Evolutionary conservation across 148 eudicot genomes (phyloP).

Genomic region (Hydrangea macrophylla): DNA sequence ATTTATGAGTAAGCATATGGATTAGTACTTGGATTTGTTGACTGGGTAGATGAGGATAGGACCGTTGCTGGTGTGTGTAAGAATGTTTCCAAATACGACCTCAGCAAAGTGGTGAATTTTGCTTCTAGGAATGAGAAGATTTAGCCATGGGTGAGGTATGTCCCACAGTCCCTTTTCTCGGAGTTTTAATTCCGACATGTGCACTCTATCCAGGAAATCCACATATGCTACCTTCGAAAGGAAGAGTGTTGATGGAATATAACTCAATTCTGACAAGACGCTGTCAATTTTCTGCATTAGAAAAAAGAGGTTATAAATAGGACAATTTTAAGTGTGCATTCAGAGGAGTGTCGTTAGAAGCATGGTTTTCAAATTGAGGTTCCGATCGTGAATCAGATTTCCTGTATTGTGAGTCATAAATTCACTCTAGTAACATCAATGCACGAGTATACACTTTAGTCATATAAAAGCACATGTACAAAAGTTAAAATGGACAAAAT

Average conservation of each 20-base stretch:
- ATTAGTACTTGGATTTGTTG: conserved; percentile 69
- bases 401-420: too few species aligned
- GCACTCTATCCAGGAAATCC: conserved; percentile 83
- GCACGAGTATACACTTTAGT: too few species aligned
- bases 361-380: too few species aligned
- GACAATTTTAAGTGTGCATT: background rate
- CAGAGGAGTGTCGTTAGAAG: background rate
- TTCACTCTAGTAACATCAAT: too few species aligned
- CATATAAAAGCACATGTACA: too few species aligned
- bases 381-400: too few species aligned
- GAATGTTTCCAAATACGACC: conserved; percentile 73
- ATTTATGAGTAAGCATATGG: background rate
- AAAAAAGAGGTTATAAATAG: conserved; percentile 10
- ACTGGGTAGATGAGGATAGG: conserved; percentile 87
- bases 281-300: conserved; percentile 55
- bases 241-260: conserved; percentile 57
- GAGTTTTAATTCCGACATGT: conserved; percentile 67
- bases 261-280: conserved; percentile 44
- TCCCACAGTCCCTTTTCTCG: conserved; percentile 80
- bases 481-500: too few species aligned
- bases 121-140: conserved; percentile 80
- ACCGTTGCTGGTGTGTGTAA: conserved; percentile 72
- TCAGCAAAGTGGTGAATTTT: conserved; percentile 51
- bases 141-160: conserved; percentile 93
- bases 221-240: conserved; percentile 65